Conservation (phyloP, 768 basidiomycete species). For the Podaxis rugospora region DNA sequence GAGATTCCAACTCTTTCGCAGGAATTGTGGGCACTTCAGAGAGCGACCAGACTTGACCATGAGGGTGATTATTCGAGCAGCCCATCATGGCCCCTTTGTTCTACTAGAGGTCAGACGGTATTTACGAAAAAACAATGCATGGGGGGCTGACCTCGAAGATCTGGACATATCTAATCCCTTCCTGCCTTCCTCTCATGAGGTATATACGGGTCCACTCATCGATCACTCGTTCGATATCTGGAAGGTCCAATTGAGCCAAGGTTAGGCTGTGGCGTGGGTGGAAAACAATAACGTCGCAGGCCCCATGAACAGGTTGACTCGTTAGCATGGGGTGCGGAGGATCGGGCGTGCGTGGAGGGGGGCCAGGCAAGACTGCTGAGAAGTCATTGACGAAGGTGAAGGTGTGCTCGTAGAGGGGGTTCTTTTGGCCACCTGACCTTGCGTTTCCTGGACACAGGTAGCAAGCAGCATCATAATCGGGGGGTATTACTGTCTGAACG, state of each 20-base stretch:
- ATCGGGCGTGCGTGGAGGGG: constrained; percentile 47
- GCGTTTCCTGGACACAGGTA: constrained; percentile 87
- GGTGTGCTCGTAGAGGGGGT: constrained; percentile 64
- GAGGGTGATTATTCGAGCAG: constrained; percentile 91
- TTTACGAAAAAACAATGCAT: not conserved
- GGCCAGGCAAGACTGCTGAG: constrained; percentile 68
- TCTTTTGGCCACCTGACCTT: constrained; percentile 66
- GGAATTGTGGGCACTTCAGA: constrained; percentile 70
- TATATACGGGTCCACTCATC: constrained; percentile 73
- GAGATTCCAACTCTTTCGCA: constrained; percentile 56
- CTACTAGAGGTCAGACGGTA: constrained; percentile 29
- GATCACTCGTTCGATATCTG: constrained; percentile 63
- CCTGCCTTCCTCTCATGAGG: constrained; percentile 48
- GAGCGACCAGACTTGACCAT: constrained; percentile 86
- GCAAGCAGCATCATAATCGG: constrained; percentile 66
- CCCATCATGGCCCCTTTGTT: constrained; percentile 96
- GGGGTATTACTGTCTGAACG: constrained; percentile 46
- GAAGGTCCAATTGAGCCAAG: constrained; percentile 55
- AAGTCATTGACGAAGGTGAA: constrained; percentile 81
- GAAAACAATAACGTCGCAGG: constrained; percentile 87
- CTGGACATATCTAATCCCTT: constrained; percentile 78
- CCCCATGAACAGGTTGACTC: constrained; percentile 67
- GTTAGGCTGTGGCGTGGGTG: constrained; percentile 85
- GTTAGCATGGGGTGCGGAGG: constrained; percentile 58
- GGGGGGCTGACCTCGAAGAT: constrained; percentile 72